phyloP scores from a whole-genome alignment of 371 early-diverging fungal genomes.

The Mortierella sp. region DNA sequence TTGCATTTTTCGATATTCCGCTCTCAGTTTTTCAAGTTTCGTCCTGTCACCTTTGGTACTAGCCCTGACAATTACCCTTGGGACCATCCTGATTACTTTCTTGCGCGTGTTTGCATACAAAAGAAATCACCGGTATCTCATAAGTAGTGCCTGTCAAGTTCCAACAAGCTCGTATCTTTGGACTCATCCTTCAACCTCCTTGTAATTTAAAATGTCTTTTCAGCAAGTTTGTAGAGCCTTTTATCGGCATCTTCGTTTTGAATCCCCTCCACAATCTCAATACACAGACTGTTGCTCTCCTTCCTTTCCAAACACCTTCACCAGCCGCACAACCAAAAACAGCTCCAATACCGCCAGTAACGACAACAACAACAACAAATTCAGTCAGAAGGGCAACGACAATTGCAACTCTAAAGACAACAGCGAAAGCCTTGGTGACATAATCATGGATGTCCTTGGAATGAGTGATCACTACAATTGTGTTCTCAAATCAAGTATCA shows the following conservation, averaged over 20 bases:
- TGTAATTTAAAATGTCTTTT: slow-evolving; percentile 16
- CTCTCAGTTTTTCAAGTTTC: neutral
- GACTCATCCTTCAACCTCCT: slow-evolving; percentile 1
- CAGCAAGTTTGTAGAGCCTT: slow-evolving; percentile 15
- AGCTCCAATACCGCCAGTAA: neutral
- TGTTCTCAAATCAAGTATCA: neutral
- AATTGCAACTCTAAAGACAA: neutral
- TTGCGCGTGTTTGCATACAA: neutral
- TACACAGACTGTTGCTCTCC: slow-evolving; percentile 3
- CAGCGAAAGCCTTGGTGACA: neutral
- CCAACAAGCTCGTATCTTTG: neutral
- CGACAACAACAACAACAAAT: neutral
- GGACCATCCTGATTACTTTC: neutral
- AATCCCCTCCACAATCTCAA: slow-evolving; percentile 5
- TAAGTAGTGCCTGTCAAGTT: neutral
- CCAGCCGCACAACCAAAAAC: neutral
- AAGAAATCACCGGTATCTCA: neutral
- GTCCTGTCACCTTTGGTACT: too few species aligned
- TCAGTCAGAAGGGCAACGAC: neutral
- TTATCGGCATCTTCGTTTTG: slow-evolving; percentile 31
- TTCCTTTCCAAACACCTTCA: neutral
- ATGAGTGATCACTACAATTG: slow-evolving; percentile 19
- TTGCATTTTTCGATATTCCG: too few species aligned
- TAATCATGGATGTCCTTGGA: slow-evolving; percentile 19
- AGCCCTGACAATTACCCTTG: neutral